A percentile compares a stretch with the other conserved stretches of the same genome.
These are phyloP conservation scores for Glaciozyma martinii DNA, from an alignment of 768 basidiomycete species.

Conservation along the genomic window DNA sequence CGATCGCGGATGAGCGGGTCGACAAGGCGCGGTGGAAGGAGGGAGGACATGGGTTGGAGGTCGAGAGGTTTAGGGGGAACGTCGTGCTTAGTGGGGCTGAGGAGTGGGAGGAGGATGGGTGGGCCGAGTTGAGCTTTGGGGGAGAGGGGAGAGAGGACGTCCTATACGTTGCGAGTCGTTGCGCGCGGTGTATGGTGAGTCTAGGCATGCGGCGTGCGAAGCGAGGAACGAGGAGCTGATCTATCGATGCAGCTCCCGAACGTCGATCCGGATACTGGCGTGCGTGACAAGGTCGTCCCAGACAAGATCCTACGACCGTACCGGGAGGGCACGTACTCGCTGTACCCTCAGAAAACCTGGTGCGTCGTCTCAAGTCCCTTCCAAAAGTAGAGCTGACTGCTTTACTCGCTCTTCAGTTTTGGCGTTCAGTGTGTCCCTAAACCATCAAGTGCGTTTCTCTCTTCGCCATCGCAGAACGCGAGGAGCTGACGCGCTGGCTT, in stretches of 20 bases:
- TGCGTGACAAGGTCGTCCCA: background rate
- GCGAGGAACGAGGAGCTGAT: too few species aligned
- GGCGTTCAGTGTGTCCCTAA: too few species aligned
- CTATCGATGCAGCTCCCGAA: background rate
- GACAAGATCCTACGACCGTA: background rate
- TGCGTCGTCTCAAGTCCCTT: too few species aligned
- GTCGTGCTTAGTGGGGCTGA: slow-evolving; percentile 11
- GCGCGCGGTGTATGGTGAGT: slow-evolving; percentile 24
- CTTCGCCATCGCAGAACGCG: too few species aligned
- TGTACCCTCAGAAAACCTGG: too few species aligned
- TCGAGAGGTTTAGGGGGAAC: slow-evolving; percentile 22
- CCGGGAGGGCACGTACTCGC: background rate
- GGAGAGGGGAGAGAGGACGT: slow-evolving; percentile 1
- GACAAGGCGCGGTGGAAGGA: slow-evolving; percentile 4
- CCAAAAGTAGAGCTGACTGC: too few species aligned
- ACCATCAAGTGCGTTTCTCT: too few species aligned
- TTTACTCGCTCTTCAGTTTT: too few species aligned
- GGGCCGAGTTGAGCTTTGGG: slow-evolving; percentile 13
- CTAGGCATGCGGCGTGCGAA: too few species aligned
- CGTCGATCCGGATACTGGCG: background rate
- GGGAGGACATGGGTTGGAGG: slow-evolving; percentile 5
- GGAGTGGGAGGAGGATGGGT: slow-evolving; percentile 26
- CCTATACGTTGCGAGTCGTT: slow-evolving; percentile 16
- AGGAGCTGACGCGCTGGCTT: too few species aligned
- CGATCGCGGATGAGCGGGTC: slow-evolving; percentile 8